These are phyloP conservation scores for Whalleya microplaca DNA, from an alignment of 2,329 filamentous ascomycete genomes.

Conservation along the genomic window DNA sequence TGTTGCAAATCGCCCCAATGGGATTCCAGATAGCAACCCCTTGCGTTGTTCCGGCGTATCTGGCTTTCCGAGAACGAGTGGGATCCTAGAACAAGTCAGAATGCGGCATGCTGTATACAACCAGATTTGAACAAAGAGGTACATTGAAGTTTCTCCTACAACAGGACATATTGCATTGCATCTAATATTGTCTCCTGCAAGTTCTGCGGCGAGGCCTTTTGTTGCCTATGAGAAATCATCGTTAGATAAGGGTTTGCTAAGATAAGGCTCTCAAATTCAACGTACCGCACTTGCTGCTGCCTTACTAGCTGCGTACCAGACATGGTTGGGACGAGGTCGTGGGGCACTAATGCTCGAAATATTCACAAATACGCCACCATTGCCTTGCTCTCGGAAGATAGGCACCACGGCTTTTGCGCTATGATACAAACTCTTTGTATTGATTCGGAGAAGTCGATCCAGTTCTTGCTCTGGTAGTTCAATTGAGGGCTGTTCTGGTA, in stretches of 20 bases:
- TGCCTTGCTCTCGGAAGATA: neutral
- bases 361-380: neutral
- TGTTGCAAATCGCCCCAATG: constrained; percentile 46
- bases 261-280: neutral
- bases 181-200: neutral
- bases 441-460: neutral
- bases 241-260: neutral
- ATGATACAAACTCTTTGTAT: neutral
- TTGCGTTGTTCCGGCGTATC: constrained; percentile 48
- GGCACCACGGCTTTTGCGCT: neutral
- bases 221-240: neutral
- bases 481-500: neutral
- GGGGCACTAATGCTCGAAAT: neutral
- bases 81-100: neutral
- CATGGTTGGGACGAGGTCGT: neutral
- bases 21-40: constrained; percentile 48
- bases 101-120: neutral
- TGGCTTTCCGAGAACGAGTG: constrained; percentile 42
- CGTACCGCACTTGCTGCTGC: neutral
- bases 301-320: neutral
- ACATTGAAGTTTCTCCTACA: neutral
- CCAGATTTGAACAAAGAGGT: neutral
- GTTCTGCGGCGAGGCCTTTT: neutral
- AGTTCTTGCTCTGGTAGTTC: neutral
- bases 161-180: neutral